Percentiles rank a stretch among this genome's conserved stretches.
These are phyloP conservation scores for Colletotrichum sp. DNA, from an alignment of 2,329 filamentous ascomycete species.

Conservation along the genomic window DNA sequence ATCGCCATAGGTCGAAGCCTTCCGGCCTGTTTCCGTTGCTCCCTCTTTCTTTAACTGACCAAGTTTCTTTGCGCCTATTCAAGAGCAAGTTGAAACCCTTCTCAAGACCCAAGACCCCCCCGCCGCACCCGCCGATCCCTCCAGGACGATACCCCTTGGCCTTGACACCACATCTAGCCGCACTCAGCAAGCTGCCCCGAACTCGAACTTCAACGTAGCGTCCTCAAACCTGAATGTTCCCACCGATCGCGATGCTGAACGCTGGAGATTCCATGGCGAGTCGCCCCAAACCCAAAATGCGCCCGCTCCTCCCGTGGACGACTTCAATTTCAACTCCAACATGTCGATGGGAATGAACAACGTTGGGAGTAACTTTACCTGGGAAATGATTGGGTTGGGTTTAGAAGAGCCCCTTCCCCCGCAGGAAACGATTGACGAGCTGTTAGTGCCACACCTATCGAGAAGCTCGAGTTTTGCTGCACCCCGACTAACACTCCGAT, in stretches of 20 bases:
- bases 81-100: constrained; percentile 92
- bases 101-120: constrained; percentile 77
- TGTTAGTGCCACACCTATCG: constrained; percentile 57
- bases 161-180: constrained; percentile 32
- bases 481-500: background rate
- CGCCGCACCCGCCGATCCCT: constrained; percentile 32
- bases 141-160: constrained; percentile 36
- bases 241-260: constrained; percentile 54
- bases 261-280: constrained; percentile 60
- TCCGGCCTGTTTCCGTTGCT: background rate
- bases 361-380: constrained; percentile 68
- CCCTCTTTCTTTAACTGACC: background rate
- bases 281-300: constrained; percentile 48
- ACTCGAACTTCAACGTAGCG: constrained; percentile 45
- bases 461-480: background rate
- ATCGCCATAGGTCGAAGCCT: background rate
- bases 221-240: constrained; percentile 54
- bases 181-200: constrained; percentile 35
- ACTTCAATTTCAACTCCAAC: constrained; percentile 60
- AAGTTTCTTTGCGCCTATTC: background rate
- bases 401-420: constrained; percentile 64
- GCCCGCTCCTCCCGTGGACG: constrained; percentile 46
- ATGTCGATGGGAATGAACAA: constrained; percentile 56
- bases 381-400: constrained; percentile 75
- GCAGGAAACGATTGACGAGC: constrained; percentile 75